Percentiles rank a stretch among this genome's conserved stretches.
These are phyloP conservation scores for Leishmania amazonensis DNA, from an alignment of 208 protist genomes.

Conservation along the genomic window DNA sequence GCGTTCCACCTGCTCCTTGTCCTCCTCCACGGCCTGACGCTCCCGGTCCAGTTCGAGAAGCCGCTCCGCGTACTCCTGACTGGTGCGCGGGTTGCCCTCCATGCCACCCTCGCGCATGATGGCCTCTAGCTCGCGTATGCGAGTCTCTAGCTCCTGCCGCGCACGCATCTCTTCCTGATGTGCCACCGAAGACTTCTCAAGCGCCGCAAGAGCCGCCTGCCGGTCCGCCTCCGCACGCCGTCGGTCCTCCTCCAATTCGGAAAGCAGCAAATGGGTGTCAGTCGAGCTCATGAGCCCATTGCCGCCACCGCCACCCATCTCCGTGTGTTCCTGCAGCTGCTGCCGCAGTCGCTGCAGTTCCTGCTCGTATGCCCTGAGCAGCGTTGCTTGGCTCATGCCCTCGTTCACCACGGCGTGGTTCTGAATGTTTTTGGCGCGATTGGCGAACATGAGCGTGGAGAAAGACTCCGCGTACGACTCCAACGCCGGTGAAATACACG, in stretches of 20 bases:
- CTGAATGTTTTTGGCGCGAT: slow-evolving; percentile 74
- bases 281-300: background rate
- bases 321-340: slow-evolving; percentile 50
- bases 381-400: slow-evolving; percentile 51
- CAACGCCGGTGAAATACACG: slow-evolving; percentile 79
- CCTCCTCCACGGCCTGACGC: slow-evolving; percentile 77
- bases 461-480: slow-evolving; percentile 83
- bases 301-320: slow-evolving; percentile 9
- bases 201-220: slow-evolving; percentile 63
- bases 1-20: slow-evolving; percentile 92
- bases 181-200: slow-evolving; percentile 49
- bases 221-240: slow-evolving; percentile 36
- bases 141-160: slow-evolving; percentile 50
- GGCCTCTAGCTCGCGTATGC: slow-evolving; percentile 61
- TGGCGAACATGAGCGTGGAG: slow-evolving; percentile 79
- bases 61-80: slow-evolving; percentile 59
- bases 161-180: slow-evolving; percentile 46
- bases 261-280: slow-evolving; percentile 21
- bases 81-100: slow-evolving; percentile 49
- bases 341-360: slow-evolving; percentile 57
- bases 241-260: slow-evolving; percentile 40
- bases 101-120: slow-evolving; percentile 51
- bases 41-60: slow-evolving; percentile 88
- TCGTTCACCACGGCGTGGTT: slow-evolving; percentile 74
- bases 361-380: slow-evolving; percentile 64